Base-by-base conservation (phyloP, 2,329 filamentous ascomycete species). In the Metarhizium album region DNA sequence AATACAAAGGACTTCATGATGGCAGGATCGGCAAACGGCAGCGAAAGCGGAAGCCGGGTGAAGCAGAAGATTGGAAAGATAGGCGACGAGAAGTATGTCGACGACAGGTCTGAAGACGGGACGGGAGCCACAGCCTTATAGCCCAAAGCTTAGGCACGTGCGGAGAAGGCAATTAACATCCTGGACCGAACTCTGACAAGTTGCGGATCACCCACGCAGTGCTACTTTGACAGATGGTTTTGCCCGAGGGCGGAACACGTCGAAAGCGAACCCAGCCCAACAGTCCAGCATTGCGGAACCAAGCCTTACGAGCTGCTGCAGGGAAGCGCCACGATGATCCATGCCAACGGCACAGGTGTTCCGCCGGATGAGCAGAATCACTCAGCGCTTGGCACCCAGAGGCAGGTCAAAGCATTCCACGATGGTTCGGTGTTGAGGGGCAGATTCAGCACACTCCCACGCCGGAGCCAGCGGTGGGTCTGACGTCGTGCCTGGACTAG, bases 1-100 rank as follows among this genome's bases (percentile, higher is more conserved):
- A 65, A 53, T 48, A 74, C 55, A 53, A 70, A 63, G 29, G 47
- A 49, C 50, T 47, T 57, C 49, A 54, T 55, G 23, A 20, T 47
- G 42, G 35, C 23, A 46, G 29, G 38, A 58, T 49, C 14, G 18
- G 27, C 27, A n/a, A 22, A 13, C 45, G 29, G 20, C 20, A 22
- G 20, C 11, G 16, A 22, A 11, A n/a, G 23, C 6, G 9, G 23
- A 23, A 14, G 22, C 42, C 14, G 22, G 22, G n/a, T 4, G 46
- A 37, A 42, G 11, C 14, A 7, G 22, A 31, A 42, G n/a, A 13
- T 7, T 20, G n/a, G 40, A 24, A 20, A n/a, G n/a, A n/a, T n/a
- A n/a, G n/a, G n/a, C n/a, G n/a, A n/a, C n/a, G 42, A 27, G 52
- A 45, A 22, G 14, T 29, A 14, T 29, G 20, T 45, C 31, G 3